Percentiles rank a stretch among this genome's conserved stretches.
Evolutionary conservation across 2,329 filamentous ascomycete species (phyloP).

Genomic region (Fusarium metavorans): DNA sequence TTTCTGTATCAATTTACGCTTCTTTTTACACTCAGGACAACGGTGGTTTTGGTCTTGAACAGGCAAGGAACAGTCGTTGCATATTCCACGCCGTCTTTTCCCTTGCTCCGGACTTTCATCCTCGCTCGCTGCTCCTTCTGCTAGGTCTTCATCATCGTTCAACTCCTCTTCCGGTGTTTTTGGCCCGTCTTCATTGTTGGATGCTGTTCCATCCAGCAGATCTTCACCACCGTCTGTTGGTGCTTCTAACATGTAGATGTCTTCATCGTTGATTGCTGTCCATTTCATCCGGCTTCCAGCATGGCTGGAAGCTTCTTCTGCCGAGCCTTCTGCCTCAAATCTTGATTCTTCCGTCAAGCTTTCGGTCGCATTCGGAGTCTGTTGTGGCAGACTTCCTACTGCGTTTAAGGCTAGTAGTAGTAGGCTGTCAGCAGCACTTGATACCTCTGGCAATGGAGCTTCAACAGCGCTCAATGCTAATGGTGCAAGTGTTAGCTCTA

Average conservation of each 20-base stretch:
- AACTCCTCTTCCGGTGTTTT: not conserved
- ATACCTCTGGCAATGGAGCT: not conserved
- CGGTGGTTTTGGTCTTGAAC: not conserved
- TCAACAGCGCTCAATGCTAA: not conserved
- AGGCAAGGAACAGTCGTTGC: not conserved
- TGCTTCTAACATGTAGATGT: not conserved
- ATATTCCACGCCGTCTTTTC: not conserved
- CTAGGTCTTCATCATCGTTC: not conserved
- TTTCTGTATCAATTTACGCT: fast-evolving
- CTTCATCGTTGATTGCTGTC: not conserved
- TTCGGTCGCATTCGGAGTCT: not conserved
- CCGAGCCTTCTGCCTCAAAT: not conserved
- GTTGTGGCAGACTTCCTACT: not conserved
- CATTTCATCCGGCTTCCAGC: not conserved
- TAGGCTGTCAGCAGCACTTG: not conserved
- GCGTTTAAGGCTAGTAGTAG: not conserved
- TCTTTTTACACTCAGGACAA: not conserved
- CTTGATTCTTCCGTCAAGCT: not conserved
- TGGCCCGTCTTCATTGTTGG: not conserved
- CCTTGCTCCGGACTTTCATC: not conserved
- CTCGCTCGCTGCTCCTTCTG: not conserved
- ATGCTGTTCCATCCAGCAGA: not conserved
- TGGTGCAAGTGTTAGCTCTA: not conserved
- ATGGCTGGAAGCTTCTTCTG: not conserved
- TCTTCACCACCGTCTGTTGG: not conserved